Evolutionary conservation across 768 basidiomycete genomes (phyloP).

Genomic region (Lactarius hengduanensis): DNA sequence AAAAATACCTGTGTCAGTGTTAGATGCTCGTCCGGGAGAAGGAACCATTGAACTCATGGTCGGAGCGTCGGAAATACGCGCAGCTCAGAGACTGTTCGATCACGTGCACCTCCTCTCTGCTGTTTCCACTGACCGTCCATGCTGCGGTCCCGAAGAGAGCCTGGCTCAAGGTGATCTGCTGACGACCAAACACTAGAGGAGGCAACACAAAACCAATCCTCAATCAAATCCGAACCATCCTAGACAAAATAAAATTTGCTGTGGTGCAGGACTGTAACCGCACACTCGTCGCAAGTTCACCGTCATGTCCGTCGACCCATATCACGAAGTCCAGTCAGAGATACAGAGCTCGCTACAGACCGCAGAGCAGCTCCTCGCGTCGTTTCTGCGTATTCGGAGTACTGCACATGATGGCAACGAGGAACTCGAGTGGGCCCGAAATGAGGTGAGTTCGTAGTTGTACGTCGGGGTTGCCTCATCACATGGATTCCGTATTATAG

Average conservation of each 20-base stretch:
- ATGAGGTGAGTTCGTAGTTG: slow-evolving; percentile 52
- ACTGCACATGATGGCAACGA: slow-evolving; percentile 73
- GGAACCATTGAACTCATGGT: background rate
- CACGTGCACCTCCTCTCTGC: background rate
- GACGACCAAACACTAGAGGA: background rate
- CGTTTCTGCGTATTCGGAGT: slow-evolving; percentile 74
- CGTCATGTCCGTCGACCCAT: slow-evolving; percentile 75
- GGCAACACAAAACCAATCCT: background rate
- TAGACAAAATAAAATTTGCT: background rate
- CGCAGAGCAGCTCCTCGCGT: slow-evolving; percentile 67
- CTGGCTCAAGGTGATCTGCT: background rate
- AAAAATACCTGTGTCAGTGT: background rate
- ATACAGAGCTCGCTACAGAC: slow-evolving; percentile 73
- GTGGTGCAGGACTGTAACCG: background rate
- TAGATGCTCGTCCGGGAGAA: background rate
- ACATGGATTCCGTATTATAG: slow-evolving; percentile 32
- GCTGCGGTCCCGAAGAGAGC: background rate
- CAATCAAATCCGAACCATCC: background rate
- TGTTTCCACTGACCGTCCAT: background rate
- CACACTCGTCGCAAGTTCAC: background rate
- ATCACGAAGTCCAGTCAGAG: slow-evolving; percentile 83
- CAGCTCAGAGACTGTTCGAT: background rate
- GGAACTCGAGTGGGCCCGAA: slow-evolving; percentile 75
- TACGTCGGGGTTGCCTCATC: background rate
- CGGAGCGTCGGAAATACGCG: background rate